Evolutionary conservation across 306 rosid species (phyloP).

Genomic region (peach (Prunus persica)): DNA sequence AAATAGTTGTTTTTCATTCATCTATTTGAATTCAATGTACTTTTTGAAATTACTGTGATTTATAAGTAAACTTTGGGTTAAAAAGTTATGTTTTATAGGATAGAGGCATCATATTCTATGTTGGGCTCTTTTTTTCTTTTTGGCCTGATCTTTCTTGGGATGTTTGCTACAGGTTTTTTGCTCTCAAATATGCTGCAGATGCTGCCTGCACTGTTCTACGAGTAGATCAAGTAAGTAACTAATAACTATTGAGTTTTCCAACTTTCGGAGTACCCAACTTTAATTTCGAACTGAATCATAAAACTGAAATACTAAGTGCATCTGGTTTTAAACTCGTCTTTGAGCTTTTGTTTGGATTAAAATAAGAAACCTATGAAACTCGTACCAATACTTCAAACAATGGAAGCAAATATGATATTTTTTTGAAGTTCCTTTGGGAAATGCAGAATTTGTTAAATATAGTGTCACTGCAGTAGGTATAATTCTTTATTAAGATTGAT

Average conservation of each 20-base stretch:
- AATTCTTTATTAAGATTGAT: too few relatives aligned
- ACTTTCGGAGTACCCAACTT: neutral
- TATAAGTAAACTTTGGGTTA: neutral
- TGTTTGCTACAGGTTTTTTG: slow-evolving; percentile 55
- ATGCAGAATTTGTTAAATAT: too few relatives aligned
- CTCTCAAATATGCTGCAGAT: slow-evolving; percentile 93
- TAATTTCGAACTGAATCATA: neutral
- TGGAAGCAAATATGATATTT: too few relatives aligned
- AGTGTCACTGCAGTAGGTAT: too few relatives aligned
- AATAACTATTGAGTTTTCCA: neutral
- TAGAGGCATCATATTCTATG: neutral
- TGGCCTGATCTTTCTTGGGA: slow-evolving; percentile 13
- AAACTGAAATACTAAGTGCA: neutral
- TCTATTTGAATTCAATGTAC: neutral
- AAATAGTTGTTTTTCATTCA: neutral
- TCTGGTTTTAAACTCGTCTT: neutral
- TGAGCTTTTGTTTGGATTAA: too few relatives aligned
- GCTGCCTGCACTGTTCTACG: slow-evolving; percentile 96
- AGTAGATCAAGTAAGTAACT: slow-evolving; percentile 80
- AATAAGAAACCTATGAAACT: too few relatives aligned
- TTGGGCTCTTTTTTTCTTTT: neutral
- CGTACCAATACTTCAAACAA: too few relatives aligned
- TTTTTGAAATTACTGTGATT: neutral
- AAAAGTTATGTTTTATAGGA: neutral
- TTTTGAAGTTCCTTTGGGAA: too few relatives aligned